Evolutionary conservation across 352 stramenopile genomes (phyloP).

Genomic region (Phytophthora citricola): DNA sequence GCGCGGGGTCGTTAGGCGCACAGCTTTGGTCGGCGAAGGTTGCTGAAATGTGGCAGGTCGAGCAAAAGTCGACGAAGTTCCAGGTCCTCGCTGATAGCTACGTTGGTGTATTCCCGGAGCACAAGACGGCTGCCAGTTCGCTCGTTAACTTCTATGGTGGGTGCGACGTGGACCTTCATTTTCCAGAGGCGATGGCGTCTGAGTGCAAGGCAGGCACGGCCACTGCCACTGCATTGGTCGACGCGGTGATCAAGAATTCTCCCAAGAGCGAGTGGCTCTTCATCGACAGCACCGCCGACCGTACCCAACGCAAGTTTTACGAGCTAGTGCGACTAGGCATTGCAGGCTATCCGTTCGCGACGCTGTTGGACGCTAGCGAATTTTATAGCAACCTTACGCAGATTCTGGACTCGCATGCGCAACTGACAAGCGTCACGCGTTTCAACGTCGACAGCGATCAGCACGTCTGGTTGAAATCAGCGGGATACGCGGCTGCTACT

Average conservation of each 20-base stretch:
- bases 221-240: slow-evolving; percentile 39
- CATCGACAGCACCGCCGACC: slow-evolving; percentile 55
- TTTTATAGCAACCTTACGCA: slow-evolving; percentile 48
- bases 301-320: slow-evolving; percentile 58
- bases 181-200: slow-evolving; percentile 23
- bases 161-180: slow-evolving; percentile 44
- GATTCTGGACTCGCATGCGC: slow-evolving; percentile 52
- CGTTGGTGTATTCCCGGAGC: slow-evolving; percentile 51
- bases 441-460: slow-evolving; percentile 38
- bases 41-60: slow-evolving; percentile 54
- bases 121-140: slow-evolving; percentile 29
- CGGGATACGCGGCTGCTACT: slow-evolving; percentile 14
- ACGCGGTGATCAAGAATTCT: slow-evolving; percentile 34
- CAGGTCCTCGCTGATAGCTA: slow-evolving; percentile 57
- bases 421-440: slow-evolving; percentile 23
- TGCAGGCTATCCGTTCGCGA: slow-evolving; percentile 49
- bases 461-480: slow-evolving; percentile 30
- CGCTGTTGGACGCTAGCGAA: slow-evolving; percentile 35
- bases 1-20: slow-evolving; percentile 53
- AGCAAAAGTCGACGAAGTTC: slow-evolving; percentile 49
- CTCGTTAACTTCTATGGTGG: slow-evolving; percentile 59
- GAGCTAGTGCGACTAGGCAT: slow-evolving; percentile 49
- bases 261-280: slow-evolving; percentile 52
- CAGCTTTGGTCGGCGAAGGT: slow-evolving; percentile 48
- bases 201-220: slow-evolving; percentile 41